Evolutionary conservation across 108 stramenopile species (phyloP), one percentile per base, ranked within the genome.

Genomic region (Craspedostauros australis): DNA sequence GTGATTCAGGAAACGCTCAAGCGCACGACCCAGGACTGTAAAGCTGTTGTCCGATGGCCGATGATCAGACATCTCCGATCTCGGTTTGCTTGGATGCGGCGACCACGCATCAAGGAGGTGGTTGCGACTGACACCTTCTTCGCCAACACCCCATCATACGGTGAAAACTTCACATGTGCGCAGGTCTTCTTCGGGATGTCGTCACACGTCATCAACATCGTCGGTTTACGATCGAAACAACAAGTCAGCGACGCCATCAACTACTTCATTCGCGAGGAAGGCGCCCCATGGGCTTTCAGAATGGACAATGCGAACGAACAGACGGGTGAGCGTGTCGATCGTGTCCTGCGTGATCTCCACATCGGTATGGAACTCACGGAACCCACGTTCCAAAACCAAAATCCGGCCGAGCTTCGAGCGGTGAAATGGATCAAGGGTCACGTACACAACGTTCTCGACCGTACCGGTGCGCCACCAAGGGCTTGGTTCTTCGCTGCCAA

Each of bases 341-440:
- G n/a, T n/a, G n/a, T n/a, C n/a, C n/a, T n/a, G n/a, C n/a, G n/a
- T n/a, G n/a, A n/a, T n/a, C n/a, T n/a, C n/a, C n/a, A n/a, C n/a
- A n/a, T n/a, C n/a, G n/a, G n/a, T n/a, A n/a, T n/a, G n/a, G n/a
- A n/a, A n/a, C n/a, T n/a, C n/a, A 37, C 14, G 20, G 70, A 72
- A 43, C 58, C 64, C 9, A 6, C 39, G 16, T 24, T 60, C 12
- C 70, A 54, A 36, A 36, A 62, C 19, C 70, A 72, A 29, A 72
- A 72, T 44, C 16, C 28, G 26, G 63, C 57, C 9, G 70, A 72
- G 45, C 33, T 31, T 19, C 57, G 63, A 14, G 21, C 15, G 8
- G 37, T 64, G 5, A 70, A 70, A 46, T 29, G 26, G 3, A 50
- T 14, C 7, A 11, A 30, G 0, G 34, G 54, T 5, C 23, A 31